phyloP scores from a whole-genome alignment of 2,329 filamentous ascomycete genomes.

The Diaporthe velutina region DNA sequence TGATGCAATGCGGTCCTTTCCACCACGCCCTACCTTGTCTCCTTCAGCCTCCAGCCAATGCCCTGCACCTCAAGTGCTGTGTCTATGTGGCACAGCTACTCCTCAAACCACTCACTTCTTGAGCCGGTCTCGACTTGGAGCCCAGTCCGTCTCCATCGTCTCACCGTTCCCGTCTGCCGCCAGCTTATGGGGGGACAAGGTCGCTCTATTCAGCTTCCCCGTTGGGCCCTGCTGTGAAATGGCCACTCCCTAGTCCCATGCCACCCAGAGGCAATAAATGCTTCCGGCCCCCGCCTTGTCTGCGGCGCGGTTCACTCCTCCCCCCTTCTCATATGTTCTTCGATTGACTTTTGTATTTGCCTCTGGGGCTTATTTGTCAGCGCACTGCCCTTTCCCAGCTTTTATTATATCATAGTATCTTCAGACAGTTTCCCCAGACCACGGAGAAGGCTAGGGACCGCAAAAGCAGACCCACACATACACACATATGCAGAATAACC shows the following conservation, averaged over 20 bases:
- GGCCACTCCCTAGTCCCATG: slow-evolving; percentile 15
- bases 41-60: slow-evolving; percentile 35
- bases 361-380: slow-evolving; percentile 26
- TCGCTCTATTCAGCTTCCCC: slow-evolving; percentile 23
- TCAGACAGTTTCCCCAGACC: neutral
- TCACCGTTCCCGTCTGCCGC: slow-evolving; percentile 33
- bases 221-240: slow-evolving; percentile 33
- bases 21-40: slow-evolving; percentile 25
- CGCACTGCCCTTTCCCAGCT: neutral
- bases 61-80: slow-evolving; percentile 20
- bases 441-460: neutral
- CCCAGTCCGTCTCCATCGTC: slow-evolving; percentile 27
- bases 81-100: slow-evolving; percentile 36
- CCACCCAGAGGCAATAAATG: slow-evolving; percentile 34
- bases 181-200: slow-evolving; percentile 28
- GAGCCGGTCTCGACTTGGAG: slow-evolving; percentile 16
- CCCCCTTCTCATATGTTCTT: slow-evolving; percentile 9
- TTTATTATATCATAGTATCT: neutral
- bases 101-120: slow-evolving; percentile 16
- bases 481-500: neutral
- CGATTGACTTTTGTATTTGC: neutral
- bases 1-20: slow-evolving; percentile 23
- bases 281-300: slow-evolving; percentile 35
- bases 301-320: slow-evolving; percentile 25
- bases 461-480: slow-evolving; percentile 13